phyloP scores from a whole-genome alignment of 2,329 filamentous ascomycete genomes.

The Elsinoe australis region DNA sequence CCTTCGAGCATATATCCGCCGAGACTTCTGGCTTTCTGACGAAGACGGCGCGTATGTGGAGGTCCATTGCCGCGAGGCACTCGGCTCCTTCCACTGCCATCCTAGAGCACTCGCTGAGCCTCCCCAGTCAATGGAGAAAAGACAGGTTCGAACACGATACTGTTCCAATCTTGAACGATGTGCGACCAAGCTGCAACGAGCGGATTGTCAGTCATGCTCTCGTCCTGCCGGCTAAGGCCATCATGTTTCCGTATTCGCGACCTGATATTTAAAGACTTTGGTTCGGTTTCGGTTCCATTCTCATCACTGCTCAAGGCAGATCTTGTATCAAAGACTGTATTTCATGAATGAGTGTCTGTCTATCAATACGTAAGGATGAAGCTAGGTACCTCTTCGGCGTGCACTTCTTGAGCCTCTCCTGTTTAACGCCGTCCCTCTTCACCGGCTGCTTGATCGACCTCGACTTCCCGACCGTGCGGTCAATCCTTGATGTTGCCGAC shows the following conservation, averaged over 20 bases:
- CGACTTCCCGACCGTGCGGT: background rate
- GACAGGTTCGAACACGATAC: background rate
- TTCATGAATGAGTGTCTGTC: constrained; percentile 14
- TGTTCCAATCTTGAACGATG: background rate
- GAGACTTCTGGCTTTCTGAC: background rate
- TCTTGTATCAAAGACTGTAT: background rate
- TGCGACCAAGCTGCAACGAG: background rate
- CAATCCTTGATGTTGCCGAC: background rate
- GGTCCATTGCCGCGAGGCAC: background rate
- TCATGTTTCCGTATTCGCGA: background rate
- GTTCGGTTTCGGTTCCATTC: background rate
- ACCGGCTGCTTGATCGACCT: background rate
- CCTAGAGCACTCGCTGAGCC: background rate
- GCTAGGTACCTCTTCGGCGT: constrained; percentile 15
- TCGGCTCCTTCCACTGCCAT: background rate
- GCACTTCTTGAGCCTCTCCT: background rate
- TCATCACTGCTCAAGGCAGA: background rate
- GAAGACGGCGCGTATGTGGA: background rate
- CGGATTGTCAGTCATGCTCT: constrained; percentile 10
- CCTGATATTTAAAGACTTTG: background rate
- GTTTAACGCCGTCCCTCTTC: background rate
- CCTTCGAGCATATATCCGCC: background rate
- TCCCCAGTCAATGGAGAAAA: background rate
- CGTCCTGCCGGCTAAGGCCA: background rate
- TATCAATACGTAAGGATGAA: constrained; percentile 6